phyloP scores from a whole-genome alignment of 176 grass and related monocot species.

The Echinochloa phyllopogon region DNA sequence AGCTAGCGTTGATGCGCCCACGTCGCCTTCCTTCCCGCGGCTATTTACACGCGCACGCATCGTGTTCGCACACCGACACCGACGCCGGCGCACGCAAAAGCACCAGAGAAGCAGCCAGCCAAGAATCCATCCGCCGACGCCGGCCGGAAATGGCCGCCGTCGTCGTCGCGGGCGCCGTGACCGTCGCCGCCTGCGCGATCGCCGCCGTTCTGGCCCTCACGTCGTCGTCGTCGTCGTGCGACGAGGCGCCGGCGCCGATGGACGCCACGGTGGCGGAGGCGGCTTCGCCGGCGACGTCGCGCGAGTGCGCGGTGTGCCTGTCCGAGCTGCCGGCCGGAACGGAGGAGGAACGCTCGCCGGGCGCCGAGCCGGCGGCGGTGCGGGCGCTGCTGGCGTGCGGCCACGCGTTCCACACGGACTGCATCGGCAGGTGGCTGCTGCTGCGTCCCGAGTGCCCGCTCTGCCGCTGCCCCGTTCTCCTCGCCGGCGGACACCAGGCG shows the following conservation, averaged over 20 bases:
- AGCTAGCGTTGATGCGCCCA: slow-evolving; percentile 38
- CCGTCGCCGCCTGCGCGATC: slow-evolving; percentile 12
- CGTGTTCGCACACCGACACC: background rate
- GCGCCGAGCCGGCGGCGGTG: background rate
- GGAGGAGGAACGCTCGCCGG: background rate
- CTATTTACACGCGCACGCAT: slow-evolving; percentile 30
- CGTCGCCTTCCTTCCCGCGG: slow-evolving; percentile 2
- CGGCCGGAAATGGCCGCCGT: background rate
- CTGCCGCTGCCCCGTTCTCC: slow-evolving; percentile 42
- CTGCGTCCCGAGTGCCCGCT: slow-evolving; percentile 56
- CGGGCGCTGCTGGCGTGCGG: slow-evolving; percentile 42
- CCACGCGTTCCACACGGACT: slow-evolving; percentile 52
- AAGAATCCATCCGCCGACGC: background rate
- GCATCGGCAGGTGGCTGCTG: slow-evolving; percentile 55
- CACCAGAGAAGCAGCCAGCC: background rate
- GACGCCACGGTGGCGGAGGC: background rate
- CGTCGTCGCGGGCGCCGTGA: background rate
- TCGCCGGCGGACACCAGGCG: background rate
- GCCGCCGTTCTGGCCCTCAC: slow-evolving; percentile 25
- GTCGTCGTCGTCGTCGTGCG: background rate
- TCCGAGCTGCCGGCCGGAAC: slow-evolving; percentile 18
- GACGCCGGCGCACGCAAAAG: background rate
- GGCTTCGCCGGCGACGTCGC: background rate
- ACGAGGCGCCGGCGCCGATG: background rate
- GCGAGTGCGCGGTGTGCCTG: slow-evolving; percentile 59